A percentile compares a stretch with the other conserved stretches of the same genome.
These are phyloP conservation scores for Kluyveromyces sp. DNA, from an alignment of 1,139 yeast species.

Conservation along the genomic window DNA sequence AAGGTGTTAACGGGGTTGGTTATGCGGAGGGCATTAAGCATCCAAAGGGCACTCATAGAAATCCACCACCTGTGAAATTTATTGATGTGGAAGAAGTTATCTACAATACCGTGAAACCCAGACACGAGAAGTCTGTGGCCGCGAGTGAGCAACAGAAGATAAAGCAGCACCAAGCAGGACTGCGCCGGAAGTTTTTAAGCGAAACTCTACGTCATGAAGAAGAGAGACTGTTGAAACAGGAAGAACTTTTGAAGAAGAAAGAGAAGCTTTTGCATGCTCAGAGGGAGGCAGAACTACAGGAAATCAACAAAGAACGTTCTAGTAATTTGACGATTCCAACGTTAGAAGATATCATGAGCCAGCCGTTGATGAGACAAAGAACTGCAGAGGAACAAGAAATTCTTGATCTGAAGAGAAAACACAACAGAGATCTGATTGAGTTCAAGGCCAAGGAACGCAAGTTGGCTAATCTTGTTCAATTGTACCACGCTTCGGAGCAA, in stretches of 20 bases:
- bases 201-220: constrained; percentile 64
- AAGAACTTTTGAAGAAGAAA: constrained; percentile 32
- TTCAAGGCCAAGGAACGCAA: constrained; percentile 40
- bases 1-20: constrained; percentile 39
- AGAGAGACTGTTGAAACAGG: constrained; percentile 39
- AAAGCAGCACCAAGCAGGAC: constrained; percentile 51
- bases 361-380: constrained; percentile 66
- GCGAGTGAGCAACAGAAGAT: constrained; percentile 47
- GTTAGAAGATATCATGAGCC: constrained; percentile 57
- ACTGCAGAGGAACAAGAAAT: constrained; percentile 56
- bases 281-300: constrained; percentile 31
- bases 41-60: constrained; percentile 60
- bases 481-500: constrained; percentile 63
- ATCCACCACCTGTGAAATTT: constrained; percentile 46
- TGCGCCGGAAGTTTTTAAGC: constrained; percentile 65
- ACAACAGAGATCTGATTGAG: constrained; percentile 43
- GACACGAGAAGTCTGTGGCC: constrained; percentile 31
- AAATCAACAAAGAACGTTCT: constrained; percentile 19
- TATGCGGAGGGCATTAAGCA: constrained; percentile 70
- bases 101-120: constrained; percentile 41
- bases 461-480: constrained; percentile 53
- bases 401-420: constrained; percentile 45
- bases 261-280: constrained; percentile 32
- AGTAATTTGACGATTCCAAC: constrained; percentile 68
- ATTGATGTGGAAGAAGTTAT: constrained; percentile 56